Base-by-base conservation (phyloP, 2,329 filamentous ascomycete genomes). In the Fusarium pseudocircinatum region DNA sequence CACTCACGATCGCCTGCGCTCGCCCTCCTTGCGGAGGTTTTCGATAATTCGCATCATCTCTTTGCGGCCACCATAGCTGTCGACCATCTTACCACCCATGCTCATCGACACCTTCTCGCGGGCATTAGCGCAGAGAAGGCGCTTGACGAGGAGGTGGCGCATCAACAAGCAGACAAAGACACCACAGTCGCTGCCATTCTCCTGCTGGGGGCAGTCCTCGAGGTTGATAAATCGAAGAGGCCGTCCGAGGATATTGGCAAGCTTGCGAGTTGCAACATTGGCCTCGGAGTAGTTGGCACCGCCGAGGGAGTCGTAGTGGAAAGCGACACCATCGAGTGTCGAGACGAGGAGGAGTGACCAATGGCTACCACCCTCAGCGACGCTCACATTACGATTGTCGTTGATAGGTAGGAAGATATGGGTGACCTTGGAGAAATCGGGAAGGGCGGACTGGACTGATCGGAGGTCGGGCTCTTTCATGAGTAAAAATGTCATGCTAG, bases 361-460 rank as follows among this genome's bases (percentile, higher is more conserved):
- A 82, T 99, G 96, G 7, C 93, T 93, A 43, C 96, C 96, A 44
- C 94, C 94, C 83, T 98, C 95, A n/a, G 94, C 92, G 63, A 92
- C 85, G 56, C 87, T 89, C 53, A 93, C 90, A 75, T 94, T 94
- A 52, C 89, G 88, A 77, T 91, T 93, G 84, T 99, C 95, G 83
- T 98, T 98, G 81, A 99, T 92, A 26, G 96, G 96, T 6, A 99
- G 89, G 84, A 99, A 99, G 76, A 98, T 92, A 83, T 99, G 96
- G 8, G 95, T 97, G 46, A 94, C 93, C 61, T 88, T 88, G 42
- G 84, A 85, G 83, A 98, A 97, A 80, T 96, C 87, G 11, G 96
- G 95, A 2, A 98, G 89, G 3, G 93, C 94, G 70, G 90, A 87
- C 73, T 87, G 86, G 42, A 91, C 85, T 39, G 83, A 83, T 56